Base-by-base conservation (phyloP, 2,329 filamentous ascomycete genomes). In the Arthrinium phaeospermum region DNA sequence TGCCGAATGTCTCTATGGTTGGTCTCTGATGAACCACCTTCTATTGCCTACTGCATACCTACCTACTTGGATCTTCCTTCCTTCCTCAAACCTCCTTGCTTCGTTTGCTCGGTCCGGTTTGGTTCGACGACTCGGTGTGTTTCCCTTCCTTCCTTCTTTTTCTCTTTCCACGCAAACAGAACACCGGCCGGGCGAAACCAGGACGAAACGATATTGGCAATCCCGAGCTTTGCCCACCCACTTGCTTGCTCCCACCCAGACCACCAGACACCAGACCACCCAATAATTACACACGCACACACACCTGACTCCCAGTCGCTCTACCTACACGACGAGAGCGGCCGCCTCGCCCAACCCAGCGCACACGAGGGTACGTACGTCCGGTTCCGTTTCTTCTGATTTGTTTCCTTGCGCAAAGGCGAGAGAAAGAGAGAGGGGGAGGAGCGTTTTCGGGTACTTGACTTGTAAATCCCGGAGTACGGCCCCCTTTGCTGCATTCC, bases 101-200 rank as follows among this genome's bases (percentile, higher is more conserved):
- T 64, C 57, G 34, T 64, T 41, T 64, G 30, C 34, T 24, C 34
- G 57, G 57, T n/a, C 57, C 57, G 57, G 57, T n/a, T 64, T 64
- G 57, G 57, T 24, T 64, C 34, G 57, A 64, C 57, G 34, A 64
- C 34, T 64, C n/a, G 57, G 57, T 41, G 57, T 64, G 57, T 64
- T 64, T 41, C 12, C 57, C 12, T 37, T 41, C 57, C 12, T 37
- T 41, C 34, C 34, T 61, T 61, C 53, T 22, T 41, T 64, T 30
- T 41, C n/a, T 51, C 47, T 24, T 10, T 64, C 57, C 41, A 41
- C 41, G 57, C 57, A 64, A 64, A 41, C 57, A 41, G n/a, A 61
- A 61, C 53, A n/a, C 57, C 34, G 2, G 57, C 41, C 22, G 57
- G 37, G 34, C 57, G 30, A 64, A 64, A 64, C 57, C 34, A 37